These are phyloP conservation scores for Heteromeles arbutifolia DNA, from an alignment of 306 rosid genomes.

Conservation along the genomic window DNA sequence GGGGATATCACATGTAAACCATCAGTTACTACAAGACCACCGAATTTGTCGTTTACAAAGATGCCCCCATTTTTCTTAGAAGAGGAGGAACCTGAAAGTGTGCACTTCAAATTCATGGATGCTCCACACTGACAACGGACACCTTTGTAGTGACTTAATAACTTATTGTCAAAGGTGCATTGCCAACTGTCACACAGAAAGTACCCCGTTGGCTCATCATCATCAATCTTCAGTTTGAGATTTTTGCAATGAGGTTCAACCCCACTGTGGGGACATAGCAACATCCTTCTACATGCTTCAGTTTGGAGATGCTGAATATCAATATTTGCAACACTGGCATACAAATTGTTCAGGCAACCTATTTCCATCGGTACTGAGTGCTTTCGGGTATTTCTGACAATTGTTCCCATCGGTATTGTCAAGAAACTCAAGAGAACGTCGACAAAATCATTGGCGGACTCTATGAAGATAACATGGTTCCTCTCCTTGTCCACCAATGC, in stretches of 20 bases:
- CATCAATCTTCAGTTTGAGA: slow-evolving; percentile 1
- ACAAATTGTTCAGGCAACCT: background rate
- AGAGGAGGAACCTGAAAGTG: background rate
- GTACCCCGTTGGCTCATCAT: background rate
- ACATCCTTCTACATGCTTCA: background rate
- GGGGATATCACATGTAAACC: background rate
- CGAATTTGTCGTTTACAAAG: background rate
- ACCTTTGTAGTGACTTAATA: background rate
- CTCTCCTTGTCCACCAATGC: slow-evolving; percentile 8
- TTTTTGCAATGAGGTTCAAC: background rate
- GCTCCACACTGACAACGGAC: background rate
- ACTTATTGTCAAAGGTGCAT: background rate
- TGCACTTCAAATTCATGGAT: background rate
- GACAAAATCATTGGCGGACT: background rate
- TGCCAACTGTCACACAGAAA: background rate
- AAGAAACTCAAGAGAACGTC: slow-evolving; percentile 6
- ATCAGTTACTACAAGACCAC: background rate
- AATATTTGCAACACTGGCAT: background rate
- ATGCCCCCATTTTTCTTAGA: background rate
- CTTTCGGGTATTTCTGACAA: background rate
- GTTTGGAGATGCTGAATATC: background rate
- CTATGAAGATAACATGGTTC: background rate
- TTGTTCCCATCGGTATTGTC: slow-evolving; percentile 4
- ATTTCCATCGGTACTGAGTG: background rate
- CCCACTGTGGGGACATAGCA: background rate